phyloP scores from a whole-genome alignment of 2,329 filamentous ascomycete species.

The Venturia pyrina region DNA sequence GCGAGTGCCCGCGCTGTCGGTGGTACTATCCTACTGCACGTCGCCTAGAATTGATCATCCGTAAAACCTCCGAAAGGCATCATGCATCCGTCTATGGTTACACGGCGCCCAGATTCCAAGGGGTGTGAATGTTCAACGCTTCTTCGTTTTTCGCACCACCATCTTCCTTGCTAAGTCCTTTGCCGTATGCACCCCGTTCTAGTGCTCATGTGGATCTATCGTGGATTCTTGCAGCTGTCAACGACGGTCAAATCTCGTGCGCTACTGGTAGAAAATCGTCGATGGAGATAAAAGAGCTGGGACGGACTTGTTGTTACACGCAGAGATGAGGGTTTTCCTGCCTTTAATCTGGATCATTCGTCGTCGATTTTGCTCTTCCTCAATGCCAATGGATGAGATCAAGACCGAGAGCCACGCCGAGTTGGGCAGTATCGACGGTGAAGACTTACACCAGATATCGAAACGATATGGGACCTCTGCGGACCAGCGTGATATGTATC shows the following conservation, averaged over 20 bases:
- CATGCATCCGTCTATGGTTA: not conserved
- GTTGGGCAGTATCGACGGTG: not conserved
- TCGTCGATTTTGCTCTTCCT: not conserved
- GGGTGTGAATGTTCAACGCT: not conserved
- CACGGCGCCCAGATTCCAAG: not conserved
- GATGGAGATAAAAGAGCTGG: constrained; percentile 1
- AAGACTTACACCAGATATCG: not conserved
- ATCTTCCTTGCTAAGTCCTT: not conserved
- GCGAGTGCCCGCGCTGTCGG: not conserved
- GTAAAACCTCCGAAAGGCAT: not conserved
- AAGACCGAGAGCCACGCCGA: constrained; percentile 6
- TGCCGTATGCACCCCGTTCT: not conserved
- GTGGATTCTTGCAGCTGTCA: constrained; percentile 6
- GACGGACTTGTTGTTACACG: constrained; percentile 3
- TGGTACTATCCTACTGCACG: not conserved
- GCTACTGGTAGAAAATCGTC: not conserved
- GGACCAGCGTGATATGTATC: constrained; percentile 13
- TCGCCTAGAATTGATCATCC: not conserved
- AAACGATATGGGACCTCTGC: constrained; percentile 10
- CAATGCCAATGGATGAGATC: constrained; percentile 5
- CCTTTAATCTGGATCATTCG: not conserved
- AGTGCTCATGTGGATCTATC: not conserved
- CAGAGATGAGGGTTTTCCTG: not conserved
- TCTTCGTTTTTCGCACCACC: constrained; percentile 1
- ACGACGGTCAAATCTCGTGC: constrained; percentile 6